Conservation (phyloP, 306 rosid genomes). For the Datisca glomerata region DNA sequence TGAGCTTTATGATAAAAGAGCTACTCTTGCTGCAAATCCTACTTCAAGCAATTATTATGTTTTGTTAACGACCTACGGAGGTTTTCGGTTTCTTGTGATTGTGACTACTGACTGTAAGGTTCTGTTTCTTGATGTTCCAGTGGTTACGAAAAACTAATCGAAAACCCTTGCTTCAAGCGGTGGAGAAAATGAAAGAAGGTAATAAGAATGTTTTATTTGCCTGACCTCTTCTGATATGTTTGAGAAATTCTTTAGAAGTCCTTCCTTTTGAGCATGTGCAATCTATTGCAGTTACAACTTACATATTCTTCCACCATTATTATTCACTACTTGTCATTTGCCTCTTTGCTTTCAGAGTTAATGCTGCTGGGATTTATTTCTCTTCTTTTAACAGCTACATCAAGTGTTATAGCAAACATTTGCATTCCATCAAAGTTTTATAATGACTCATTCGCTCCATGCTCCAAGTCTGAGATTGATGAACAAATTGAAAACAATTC, state of each 20-base stretch:
- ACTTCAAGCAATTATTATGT: too few species aligned
- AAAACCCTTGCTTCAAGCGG: constrained; percentile 85
- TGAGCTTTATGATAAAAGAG: too few species aligned
- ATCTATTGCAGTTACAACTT: too few species aligned
- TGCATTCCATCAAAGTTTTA: constrained; percentile 89
- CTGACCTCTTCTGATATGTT: constrained; percentile 3
- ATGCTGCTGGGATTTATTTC: constrained; percentile 99
- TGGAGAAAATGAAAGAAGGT: constrained; percentile 99
- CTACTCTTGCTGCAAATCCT: too few species aligned
- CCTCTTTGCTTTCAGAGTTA: constrained; percentile 55
- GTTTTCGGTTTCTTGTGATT: too few species aligned
- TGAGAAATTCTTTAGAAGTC: background rate
- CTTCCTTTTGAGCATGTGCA: too few species aligned
- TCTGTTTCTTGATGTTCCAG: constrained; percentile 29
- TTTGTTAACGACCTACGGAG: too few species aligned
- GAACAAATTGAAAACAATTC: constrained; percentile 40
- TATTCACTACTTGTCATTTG: constrained; percentile 7
- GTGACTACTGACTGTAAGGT: too few species aligned
- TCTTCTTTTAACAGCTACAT: constrained; percentile 89
- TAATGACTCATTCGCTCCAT: constrained; percentile 64
- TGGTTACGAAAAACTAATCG: constrained; percentile 84
- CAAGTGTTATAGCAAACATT: constrained; percentile 70
- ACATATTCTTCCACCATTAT: too few species aligned
- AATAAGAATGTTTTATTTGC: constrained; percentile 1
- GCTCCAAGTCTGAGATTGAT: constrained; percentile 58